These are phyloP conservation scores for Paraglomus occultum DNA, from an alignment of 192 early-diverging fungal genomes.

Conservation along the genomic window DNA sequence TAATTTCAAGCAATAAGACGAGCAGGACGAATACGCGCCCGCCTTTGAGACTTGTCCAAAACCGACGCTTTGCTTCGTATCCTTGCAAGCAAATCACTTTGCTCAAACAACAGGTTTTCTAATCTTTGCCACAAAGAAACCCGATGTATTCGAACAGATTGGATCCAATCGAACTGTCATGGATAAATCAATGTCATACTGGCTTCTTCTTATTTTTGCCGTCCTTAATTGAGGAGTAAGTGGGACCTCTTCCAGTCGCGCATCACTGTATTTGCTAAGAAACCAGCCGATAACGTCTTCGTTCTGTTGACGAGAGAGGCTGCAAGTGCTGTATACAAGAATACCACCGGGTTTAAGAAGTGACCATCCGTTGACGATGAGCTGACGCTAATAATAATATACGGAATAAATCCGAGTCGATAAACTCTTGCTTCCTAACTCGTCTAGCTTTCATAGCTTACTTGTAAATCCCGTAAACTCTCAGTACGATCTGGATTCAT, in stretches of 20 bases:
- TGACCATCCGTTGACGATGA: conserved; percentile 76
- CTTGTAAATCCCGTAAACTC: conserved; percentile 63
- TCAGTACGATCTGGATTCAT: conserved; percentile 59
- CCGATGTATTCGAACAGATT: conserved; percentile 61
- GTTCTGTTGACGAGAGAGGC: conserved; percentile 75
- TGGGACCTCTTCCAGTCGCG: conserved; percentile 57
- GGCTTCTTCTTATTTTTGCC: conserved; percentile 20
- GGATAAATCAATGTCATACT: conserved; percentile 4
- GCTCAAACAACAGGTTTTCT: conserved; percentile 45
- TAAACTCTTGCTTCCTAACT: neutral
- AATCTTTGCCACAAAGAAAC: conserved; percentile 80
- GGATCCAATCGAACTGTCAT: conserved; percentile 65
- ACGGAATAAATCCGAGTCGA: conserved; percentile 5
- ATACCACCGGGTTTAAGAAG: conserved; percentile 72
- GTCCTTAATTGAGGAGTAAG: conserved; percentile 35
- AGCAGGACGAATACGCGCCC: too few relatives aligned
- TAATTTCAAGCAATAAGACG: too few relatives aligned
- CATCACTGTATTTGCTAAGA: conserved; percentile 46
- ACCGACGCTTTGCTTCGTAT: too few relatives aligned
- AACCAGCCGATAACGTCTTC: conserved; percentile 85
- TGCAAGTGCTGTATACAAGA: conserved; percentile 89
- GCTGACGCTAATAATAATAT: conserved; percentile 45
- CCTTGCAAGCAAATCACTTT: too few relatives aligned
- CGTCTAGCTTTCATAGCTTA: conserved; percentile 25
- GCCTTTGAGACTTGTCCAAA: too few relatives aligned